Conservation (phyloP, 495 filamentous ascomycete genomes). For the Massariosphaeria phaeospora region DNA sequence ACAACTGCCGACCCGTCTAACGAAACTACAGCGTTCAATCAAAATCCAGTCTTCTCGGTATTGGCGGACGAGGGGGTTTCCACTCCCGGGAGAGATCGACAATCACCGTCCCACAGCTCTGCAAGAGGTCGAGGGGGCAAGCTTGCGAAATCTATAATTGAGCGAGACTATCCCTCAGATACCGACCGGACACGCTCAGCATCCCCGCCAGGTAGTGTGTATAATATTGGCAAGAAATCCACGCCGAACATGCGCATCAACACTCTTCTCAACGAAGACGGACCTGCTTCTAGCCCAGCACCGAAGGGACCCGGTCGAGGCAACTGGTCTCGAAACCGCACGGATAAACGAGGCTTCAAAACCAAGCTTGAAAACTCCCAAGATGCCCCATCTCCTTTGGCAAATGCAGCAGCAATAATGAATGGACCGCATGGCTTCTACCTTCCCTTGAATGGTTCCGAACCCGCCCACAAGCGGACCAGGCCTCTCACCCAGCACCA, state of each 20-base stretch:
- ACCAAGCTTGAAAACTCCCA: slow-evolving; percentile 21
- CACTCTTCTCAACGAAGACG: slow-evolving; percentile 42
- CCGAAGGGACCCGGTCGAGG: slow-evolving; percentile 41
- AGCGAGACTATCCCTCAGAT: slow-evolving; percentile 31
- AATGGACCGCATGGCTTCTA: slow-evolving; percentile 36
- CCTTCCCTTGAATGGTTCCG: slow-evolving; percentile 34
- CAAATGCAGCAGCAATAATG: slow-evolving; percentile 6
- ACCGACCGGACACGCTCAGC: slow-evolving; percentile 36
- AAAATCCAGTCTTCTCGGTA: slow-evolving; percentile 35
- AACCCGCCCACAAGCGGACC: slow-evolving; percentile 51
- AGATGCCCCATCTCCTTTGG: slow-evolving; percentile 17
- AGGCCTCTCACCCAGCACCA: slow-evolving; percentile 90
- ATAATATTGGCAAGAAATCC: slow-evolving; percentile 24
- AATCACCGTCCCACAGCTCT: slow-evolving; percentile 32
- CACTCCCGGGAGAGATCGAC: slow-evolving; percentile 27
- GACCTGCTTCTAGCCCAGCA: slow-evolving; percentile 26
- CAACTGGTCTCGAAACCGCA: slow-evolving; percentile 41
- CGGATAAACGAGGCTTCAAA: slow-evolving; percentile 20
- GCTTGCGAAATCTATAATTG: slow-evolving; percentile 18
- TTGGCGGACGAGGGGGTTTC: slow-evolving; percentile 30
- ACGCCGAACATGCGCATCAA: slow-evolving; percentile 43
- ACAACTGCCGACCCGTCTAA: slow-evolving; percentile 1
- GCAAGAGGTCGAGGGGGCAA: slow-evolving; percentile 23
- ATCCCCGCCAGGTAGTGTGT: slow-evolving; percentile 23
- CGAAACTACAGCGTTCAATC: slow-evolving; percentile 25